Base-by-base conservation (phyloP, 192 early-diverging fungal species). In the Coemansia sp. region DNA sequence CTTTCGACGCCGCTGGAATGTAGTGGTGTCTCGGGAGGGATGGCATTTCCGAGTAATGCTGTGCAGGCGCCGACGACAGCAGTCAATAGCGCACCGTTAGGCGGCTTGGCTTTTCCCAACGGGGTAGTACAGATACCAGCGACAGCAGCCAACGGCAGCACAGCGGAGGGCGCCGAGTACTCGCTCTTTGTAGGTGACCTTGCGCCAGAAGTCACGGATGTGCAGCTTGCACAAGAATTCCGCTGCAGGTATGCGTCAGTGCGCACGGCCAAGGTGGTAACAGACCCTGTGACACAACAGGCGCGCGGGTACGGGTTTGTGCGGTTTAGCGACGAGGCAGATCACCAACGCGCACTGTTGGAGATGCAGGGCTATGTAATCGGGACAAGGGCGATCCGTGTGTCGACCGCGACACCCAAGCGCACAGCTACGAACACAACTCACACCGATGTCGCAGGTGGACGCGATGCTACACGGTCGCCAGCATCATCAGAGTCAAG, bases 141-240 rank as follows among this genome's bases (percentile, higher is more conserved):
- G 41, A 47, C 58, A 2, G 51, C 56, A 27, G 34, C 19, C 7
- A 38, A 21, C 23, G 3, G 30, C 16, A 47, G 30, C 22, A 47
- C 34, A 16, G 34, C 53, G 28, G 75, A 86, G 16, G 87, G 82
- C 14, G 88, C 89, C 25, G 95, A 98, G 74, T 94, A 83, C 69
- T 91, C 90, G 32, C 84, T 98, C 19, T 98, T 98, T 88, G 97
- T 98, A 14, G 97, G 97, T 52, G 97, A 98, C 74, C 80, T 98
- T 65, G 90, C 88, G 16, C 85, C 90, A 44, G 93, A 97, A 64
- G 92, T 95, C 1, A 93, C 87, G 55, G 97, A 98, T 74, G 44
- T 67, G 16, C 67, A 66, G 65, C 55, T 80, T 21, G 80, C 89
- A 85, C 83, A 86, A 65, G 84, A 88, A 54, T 97, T 98, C 81